phyloP scores from a whole-genome alignment of 2,329 filamentous ascomycete species.

The Aspergillus clavatus region DNA sequence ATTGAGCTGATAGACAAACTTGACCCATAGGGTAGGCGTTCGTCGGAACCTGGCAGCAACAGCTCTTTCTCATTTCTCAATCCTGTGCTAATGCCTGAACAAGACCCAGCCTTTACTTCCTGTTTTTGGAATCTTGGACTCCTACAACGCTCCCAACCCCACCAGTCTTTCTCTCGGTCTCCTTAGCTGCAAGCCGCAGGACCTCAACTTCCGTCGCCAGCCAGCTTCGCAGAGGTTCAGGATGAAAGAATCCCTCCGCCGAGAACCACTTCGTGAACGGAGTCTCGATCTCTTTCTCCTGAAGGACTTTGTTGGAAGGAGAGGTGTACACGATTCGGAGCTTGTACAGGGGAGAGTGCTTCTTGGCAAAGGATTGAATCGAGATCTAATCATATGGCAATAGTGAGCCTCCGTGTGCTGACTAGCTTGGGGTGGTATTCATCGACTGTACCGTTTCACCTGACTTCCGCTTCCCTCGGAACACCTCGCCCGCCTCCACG shows the following conservation, averaged over 20 bases:
- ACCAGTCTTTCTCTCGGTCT: slow-evolving; percentile 31
- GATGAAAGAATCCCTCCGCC: slow-evolving; percentile 54
- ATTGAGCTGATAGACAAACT: no score
- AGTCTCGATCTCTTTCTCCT: slow-evolving; percentile 49
- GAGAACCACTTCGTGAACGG: slow-evolving; percentile 60
- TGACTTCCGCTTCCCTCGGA: slow-evolving; percentile 67
- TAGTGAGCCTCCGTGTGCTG: slow-evolving; percentile 2
- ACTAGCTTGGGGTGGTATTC: background rate
- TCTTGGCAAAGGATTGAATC: slow-evolving; percentile 67
- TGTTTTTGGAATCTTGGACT: slow-evolving; percentile 12
- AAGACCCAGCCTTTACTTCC: slow-evolving; percentile 7
- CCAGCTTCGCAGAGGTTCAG: slow-evolving; percentile 59
- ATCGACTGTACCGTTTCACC: slow-evolving; percentile 53
- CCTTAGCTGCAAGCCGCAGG: slow-evolving; percentile 46
- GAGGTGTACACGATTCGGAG: slow-evolving; percentile 55
- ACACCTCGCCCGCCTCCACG: slow-evolving; percentile 77
- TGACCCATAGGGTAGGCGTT: no score
- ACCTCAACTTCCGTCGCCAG: slow-evolving; percentile 54
- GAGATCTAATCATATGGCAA: slow-evolving; percentile 53
- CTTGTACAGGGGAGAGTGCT: slow-evolving; percentile 77
- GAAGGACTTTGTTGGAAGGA: slow-evolving; percentile 34
- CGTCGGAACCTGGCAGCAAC: no score
- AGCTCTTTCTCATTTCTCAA: background rate
- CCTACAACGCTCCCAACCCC: slow-evolving; percentile 19
- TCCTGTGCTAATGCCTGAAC: background rate